phyloP scores from a whole-genome alignment of 495 filamentous ascomycete species.

The Choiromyces venosus region DNA sequence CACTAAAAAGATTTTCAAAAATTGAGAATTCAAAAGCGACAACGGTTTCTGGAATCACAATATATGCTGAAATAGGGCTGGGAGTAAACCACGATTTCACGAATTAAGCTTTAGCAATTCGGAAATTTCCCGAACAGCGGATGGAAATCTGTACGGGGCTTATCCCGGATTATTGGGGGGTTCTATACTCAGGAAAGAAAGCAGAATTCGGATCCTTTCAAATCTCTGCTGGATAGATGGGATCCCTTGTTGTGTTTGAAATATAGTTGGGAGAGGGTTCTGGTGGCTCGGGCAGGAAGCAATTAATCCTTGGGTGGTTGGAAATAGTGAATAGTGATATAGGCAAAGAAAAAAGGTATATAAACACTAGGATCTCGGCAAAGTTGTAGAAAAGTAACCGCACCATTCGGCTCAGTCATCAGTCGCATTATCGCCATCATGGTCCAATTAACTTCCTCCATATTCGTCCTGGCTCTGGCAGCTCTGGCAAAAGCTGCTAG shows the following conservation, averaged over 20 bases:
- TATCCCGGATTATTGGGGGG: neutral
- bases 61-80: neutral
- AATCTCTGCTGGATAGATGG: neutral
- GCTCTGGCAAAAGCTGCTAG: conserved; percentile 43
- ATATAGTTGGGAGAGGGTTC: neutral
- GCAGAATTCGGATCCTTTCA: neutral
- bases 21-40: too few species aligned
- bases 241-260: neutral
- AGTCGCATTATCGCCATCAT: too few species aligned
- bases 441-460: neutral
- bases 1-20: too few species aligned
- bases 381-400: neutral
- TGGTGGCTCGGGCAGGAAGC: neutral
- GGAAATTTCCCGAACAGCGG: neutral
- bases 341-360: neutral
- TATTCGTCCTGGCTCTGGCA: neutral
- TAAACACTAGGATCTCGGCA: neutral
- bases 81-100: neutral
- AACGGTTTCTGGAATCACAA: too few species aligned
- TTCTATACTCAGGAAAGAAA: neutral
- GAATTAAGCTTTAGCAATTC: neutral
- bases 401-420: neutral
- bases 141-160: neutral
- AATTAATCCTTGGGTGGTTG: neutral
- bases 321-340: neutral